phyloP scores from a whole-genome alignment of 2,329 filamentous ascomycete species.

The Trichoderma gracile region DNA sequence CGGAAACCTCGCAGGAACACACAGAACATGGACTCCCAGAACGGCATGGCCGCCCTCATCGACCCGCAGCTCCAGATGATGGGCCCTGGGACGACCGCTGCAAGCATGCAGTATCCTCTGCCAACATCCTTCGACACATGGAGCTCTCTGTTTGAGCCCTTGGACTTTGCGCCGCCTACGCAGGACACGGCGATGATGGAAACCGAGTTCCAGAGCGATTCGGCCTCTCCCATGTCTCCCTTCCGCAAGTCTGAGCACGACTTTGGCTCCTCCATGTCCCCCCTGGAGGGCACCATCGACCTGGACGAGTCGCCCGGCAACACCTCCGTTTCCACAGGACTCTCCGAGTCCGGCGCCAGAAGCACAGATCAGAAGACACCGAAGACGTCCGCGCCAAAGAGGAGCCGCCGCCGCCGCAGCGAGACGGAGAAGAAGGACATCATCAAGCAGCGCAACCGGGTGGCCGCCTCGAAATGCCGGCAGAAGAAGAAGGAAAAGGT shows the following conservation, averaged over 20 bases:
- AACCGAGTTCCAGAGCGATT: neutral
- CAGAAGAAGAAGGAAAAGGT: constrained; percentile 63
- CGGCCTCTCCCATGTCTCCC: neutral
- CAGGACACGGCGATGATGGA: neutral
- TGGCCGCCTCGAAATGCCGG: constrained; percentile 73
- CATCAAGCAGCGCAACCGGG: constrained; percentile 59
- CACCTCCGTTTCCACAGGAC: neutral
- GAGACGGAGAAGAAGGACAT: constrained; percentile 9
- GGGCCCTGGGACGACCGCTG: neutral
- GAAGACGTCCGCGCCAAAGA: neutral
- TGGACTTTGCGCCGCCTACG: neutral
- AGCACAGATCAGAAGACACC: neutral
- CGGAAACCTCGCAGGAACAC: neutral
- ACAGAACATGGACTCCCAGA: neutral
- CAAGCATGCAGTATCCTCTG: neutral
- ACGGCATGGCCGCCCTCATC: neutral
- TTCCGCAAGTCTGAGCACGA: neutral
- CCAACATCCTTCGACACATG: neutral
- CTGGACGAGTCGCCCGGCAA: neutral
- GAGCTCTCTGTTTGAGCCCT: neutral
- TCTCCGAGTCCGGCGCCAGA: neutral
- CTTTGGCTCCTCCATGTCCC: neutral
- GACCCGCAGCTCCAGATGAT: constrained; percentile 1
- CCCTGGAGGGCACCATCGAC: neutral
- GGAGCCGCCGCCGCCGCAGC: neutral